Evolutionary conservation across 345 rosid genomes (phyloP).

Genomic region (Rhizophora mangle): DNA sequence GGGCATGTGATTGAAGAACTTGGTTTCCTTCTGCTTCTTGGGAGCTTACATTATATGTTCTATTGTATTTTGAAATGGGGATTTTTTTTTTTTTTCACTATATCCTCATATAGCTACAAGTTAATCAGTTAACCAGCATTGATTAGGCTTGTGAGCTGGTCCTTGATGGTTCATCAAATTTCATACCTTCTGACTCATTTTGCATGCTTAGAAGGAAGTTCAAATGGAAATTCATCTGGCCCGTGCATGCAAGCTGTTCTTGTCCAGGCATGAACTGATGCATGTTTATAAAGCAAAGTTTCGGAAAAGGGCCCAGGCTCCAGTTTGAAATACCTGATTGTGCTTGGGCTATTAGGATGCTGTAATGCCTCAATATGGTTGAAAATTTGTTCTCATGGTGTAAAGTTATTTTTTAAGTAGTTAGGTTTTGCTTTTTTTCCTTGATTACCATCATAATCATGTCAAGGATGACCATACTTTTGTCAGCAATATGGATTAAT

Average conservation of each 20-base stretch:
- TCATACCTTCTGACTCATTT: not conserved
- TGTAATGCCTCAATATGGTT: not conserved
- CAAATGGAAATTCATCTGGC: not conserved
- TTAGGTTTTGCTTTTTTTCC: not conserved
- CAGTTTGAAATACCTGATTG: not conserved
- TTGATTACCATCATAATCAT: not conserved
- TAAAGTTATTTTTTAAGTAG: not conserved
- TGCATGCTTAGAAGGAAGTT: not conserved
- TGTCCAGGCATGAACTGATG: not conserved
- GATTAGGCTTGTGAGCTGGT: not conserved
- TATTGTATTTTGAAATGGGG: not conserved
- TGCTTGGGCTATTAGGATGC: not conserved
- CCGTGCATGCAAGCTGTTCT: not conserved
- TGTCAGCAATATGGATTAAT: not conserved
- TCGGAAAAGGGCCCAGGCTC: not conserved
- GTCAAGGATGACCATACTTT: not conserved
- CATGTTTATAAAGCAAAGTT: not conserved
- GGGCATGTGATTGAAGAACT: not conserved
- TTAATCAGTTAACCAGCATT: not conserved
- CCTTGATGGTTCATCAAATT: not conserved
- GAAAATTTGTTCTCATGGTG: not conserved
- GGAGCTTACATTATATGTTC: not conserved
- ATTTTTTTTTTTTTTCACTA: not conserved
- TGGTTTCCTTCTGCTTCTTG: not conserved
- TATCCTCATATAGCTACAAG: not conserved